Conservation (phyloP, 2,329 filamentous ascomycete genomes). For the Pseudocercospora fuligena region DNA sequence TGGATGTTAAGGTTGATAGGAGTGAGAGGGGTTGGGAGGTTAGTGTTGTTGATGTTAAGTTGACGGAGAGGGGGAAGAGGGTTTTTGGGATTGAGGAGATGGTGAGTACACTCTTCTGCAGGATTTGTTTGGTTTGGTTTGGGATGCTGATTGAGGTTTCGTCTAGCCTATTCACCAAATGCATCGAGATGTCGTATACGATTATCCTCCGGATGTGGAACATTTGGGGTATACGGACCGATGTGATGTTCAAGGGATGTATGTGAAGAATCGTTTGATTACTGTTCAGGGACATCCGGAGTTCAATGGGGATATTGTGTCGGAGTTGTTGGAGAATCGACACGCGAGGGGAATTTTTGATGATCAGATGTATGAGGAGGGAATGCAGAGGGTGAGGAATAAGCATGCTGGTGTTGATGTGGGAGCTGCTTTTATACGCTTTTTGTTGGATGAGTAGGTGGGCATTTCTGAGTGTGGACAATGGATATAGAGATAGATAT, state of each 20-base stretch:
- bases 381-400: constrained; percentile 66
- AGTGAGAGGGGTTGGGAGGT: constrained; percentile 79
- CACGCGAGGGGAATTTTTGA: constrained; percentile 70
- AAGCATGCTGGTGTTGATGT: constrained; percentile 81
- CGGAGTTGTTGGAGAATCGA: constrained; percentile 68
- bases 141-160: not conserved
- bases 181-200: constrained; percentile 77
- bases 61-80: constrained; percentile 72
- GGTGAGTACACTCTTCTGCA: too few relatives aligned
- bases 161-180: constrained; percentile 76
- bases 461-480: not conserved
- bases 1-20: constrained; percentile 69
- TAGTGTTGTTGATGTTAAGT: constrained; percentile 70
- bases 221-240: constrained; percentile 67
- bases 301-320: constrained; percentile 73
- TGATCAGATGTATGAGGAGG: constrained; percentile 71
- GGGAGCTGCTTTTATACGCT: constrained; percentile 74
- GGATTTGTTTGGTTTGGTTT: not conserved
- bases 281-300: constrained; percentile 88
- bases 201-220: constrained; percentile 65
- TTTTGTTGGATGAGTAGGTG: constrained; percentile 65
- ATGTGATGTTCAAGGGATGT: constrained; percentile 82
- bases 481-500: not conserved
- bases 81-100: constrained; percentile 70
- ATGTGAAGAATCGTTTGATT: constrained; percentile 68